Conservation (phyloP, 345 rosid species). For the Fremontodendron californicum region DNA sequence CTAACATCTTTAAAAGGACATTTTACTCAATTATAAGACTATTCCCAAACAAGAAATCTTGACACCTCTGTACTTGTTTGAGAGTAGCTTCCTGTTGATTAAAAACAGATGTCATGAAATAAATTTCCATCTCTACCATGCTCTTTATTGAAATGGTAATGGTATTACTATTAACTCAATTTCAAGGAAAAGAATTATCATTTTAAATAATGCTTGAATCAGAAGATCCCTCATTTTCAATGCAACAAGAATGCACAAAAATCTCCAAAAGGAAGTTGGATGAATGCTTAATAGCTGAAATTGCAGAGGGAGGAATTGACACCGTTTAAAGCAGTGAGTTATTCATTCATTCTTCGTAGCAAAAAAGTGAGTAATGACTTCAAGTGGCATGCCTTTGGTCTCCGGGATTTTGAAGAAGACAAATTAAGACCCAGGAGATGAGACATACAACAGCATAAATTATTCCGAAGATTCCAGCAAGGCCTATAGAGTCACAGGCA, state of each 20-base stretch:
- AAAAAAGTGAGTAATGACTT: conserved; percentile 91
- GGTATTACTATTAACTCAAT: conserved; percentile 12
- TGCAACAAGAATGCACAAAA: background rate
- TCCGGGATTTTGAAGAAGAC: conserved; percentile 89
- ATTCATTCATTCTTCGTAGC: conserved; percentile 36
- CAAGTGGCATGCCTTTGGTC: conserved; percentile 98
- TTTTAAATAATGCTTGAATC: background rate
- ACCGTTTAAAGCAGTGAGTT: conserved; percentile 1
- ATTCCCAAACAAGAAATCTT: no score
- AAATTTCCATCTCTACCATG: no score
- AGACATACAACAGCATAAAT: conserved; percentile 71
- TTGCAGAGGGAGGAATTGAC: background rate
- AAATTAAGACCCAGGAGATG: conserved; percentile 79
- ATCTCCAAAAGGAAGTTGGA: background rate
- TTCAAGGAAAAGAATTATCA: conserved; percentile 30
- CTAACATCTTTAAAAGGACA: no score
- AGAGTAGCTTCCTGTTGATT: no score
- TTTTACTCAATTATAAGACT: no score
- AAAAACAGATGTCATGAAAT: no score
- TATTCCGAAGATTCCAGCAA: conserved; percentile 63
- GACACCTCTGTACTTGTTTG: no score
- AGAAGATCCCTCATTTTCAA: background rate
- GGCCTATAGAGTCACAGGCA: conserved; percentile 75
- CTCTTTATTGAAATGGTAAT: background rate
- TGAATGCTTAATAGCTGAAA: background rate